phyloP scores from a whole-genome alignment of 1,284 basidiomycete genomes.

The Phaffia rhodozyma region DNA sequence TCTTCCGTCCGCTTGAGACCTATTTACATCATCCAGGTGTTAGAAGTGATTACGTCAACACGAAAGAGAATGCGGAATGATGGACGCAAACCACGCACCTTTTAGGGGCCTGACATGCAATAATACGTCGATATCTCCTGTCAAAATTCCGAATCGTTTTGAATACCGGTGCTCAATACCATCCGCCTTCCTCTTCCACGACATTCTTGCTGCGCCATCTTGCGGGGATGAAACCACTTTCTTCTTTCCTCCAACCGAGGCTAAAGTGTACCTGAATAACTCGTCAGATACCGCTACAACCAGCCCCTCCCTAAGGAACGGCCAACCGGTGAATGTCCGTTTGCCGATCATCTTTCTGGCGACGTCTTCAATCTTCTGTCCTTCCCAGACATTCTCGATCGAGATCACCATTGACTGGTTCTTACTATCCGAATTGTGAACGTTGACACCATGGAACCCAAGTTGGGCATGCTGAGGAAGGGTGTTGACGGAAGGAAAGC shows the following conservation, averaged over 20 bases:
- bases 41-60: not conserved
- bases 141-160: conserved; percentile 77
- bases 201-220: conserved; percentile 13
- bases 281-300: conserved; percentile 80
- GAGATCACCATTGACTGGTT: conserved; percentile 89
- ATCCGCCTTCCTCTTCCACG: conserved; percentile 69
- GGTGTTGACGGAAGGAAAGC: conserved; percentile 90
- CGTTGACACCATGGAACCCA: conserved; percentile 79
- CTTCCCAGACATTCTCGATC: conserved; percentile 63
- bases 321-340: conserved; percentile 78
- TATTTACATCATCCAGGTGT: conserved; percentile 25
- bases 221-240: conserved; percentile 62
- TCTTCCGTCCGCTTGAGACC: conserved; percentile 78
- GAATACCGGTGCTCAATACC: conserved; percentile 74
- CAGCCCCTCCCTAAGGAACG: conserved; percentile 83
- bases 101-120: conserved; percentile 77
- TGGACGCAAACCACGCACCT: conserved; percentile 41
- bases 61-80: not conserved
- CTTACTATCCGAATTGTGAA: conserved; percentile 78
- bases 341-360: conserved; percentile 64
- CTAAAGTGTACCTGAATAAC: conserved; percentile 69
- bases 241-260: conserved; percentile 45
- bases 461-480: conserved; percentile 66
- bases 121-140: conserved; percentile 64
- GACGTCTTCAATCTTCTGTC: conserved; percentile 55